Evolutionary conservation across 768 basidiomycete genomes (phyloP).

Genomic region (Macrolepiota fuliginosa): DNA sequence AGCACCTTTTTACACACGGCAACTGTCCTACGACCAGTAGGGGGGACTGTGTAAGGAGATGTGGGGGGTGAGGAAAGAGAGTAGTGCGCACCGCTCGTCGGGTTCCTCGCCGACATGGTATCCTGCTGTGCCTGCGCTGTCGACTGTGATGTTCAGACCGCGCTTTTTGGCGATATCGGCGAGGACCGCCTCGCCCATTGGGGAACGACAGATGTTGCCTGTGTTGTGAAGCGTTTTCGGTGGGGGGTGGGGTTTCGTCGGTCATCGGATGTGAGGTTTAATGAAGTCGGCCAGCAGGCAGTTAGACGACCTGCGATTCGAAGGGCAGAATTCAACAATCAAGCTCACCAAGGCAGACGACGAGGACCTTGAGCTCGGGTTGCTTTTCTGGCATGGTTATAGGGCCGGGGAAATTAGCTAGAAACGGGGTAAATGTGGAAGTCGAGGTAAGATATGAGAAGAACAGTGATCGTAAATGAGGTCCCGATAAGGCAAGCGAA

Average conservation of each 20-base stretch:
- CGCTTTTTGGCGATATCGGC: slow-evolving; percentile 64
- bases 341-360: slow-evolving; percentile 65
- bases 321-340: not conserved
- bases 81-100: slow-evolving; percentile 61
- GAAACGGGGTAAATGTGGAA: not conserved
- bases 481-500: slow-evolving; percentile 7
- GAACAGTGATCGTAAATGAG: not conserved
- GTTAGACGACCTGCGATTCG: not conserved
- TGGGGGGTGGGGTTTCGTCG: not conserved
- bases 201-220: slow-evolving; percentile 88
- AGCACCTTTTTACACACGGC: slow-evolving; percentile 68
- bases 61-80: not conserved
- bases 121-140: slow-evolving; percentile 82
- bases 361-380: slow-evolving; percentile 51
- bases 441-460: not conserved
- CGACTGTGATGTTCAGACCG: slow-evolving; percentile 65
- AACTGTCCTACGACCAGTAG: slow-evolving; percentile 48
- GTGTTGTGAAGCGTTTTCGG: not conserved
- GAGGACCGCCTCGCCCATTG: slow-evolving; percentile 90
- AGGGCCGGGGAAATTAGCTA: not conserved
- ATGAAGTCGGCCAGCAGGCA: not conserved
- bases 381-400: slow-evolving; percentile 17
- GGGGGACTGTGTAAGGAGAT: not conserved
- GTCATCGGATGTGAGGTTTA: not conserved
- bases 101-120: slow-evolving; percentile 86